Evolutionary conservation across 2,329 filamentous ascomycete genomes (phyloP).

Genomic region (Xylariaceae sp.): DNA sequence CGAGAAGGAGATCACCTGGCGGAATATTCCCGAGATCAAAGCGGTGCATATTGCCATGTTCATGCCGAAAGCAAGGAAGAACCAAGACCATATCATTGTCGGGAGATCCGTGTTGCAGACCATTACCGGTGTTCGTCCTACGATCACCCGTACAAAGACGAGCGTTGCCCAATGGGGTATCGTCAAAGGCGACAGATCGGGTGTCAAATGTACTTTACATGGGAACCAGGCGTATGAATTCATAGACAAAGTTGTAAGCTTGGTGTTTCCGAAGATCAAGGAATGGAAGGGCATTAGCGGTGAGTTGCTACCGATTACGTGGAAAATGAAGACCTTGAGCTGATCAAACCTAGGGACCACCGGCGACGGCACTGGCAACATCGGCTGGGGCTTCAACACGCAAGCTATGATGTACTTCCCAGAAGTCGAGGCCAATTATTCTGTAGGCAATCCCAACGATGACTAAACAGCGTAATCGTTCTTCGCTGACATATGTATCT

Average conservation of each 20-base stretch:
- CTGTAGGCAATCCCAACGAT: conserved; percentile 61
- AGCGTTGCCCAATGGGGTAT: conserved; percentile 78
- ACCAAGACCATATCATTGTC: conserved; percentile 77
- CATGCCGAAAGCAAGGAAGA: conserved; percentile 69
- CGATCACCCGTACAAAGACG: conserved; percentile 68
- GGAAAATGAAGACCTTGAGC: not conserved
- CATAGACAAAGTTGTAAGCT: conserved; percentile 82
- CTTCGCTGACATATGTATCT: conserved; percentile 16
- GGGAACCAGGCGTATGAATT: conserved; percentile 89
- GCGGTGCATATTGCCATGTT: conserved; percentile 79
- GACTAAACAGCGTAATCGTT: not conserved
- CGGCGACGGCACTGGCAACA: conserved; percentile 86
- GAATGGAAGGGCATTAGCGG: conserved; percentile 77
- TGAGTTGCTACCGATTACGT: conserved; percentile 20
- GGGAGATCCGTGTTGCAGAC: conserved; percentile 83
- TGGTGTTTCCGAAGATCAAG: conserved; percentile 94
- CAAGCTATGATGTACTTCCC: conserved; percentile 84
- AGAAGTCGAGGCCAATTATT: conserved; percentile 92
- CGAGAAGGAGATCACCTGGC: conserved; percentile 75
- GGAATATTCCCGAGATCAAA: conserved; percentile 81
- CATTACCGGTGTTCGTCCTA: conserved; percentile 76
- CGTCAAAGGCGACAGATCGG: conserved; percentile 69
- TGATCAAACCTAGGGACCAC: conserved; percentile 50
- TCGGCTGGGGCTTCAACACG: conserved; percentile 77
- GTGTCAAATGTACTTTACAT: conserved; percentile 75